These are phyloP conservation scores for Mycena chlorophos DNA, from an alignment of 768 basidiomycete species.

Conservation along the genomic window DNA sequence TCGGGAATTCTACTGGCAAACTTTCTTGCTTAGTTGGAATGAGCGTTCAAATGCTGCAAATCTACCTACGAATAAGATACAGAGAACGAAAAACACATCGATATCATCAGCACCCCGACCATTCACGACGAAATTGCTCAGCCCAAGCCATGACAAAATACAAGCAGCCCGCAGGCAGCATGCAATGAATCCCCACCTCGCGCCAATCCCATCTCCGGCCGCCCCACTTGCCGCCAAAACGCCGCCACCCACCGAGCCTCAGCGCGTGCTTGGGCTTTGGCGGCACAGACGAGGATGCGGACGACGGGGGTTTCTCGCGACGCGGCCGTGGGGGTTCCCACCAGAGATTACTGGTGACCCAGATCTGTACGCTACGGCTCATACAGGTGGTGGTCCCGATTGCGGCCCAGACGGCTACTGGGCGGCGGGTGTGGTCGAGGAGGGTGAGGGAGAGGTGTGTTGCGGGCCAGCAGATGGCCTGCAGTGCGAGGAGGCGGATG, in stretches of 20 bases:
- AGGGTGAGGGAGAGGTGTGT: conserved; percentile 82
- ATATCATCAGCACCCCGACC: conserved; percentile 33
- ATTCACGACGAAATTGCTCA: conserved; percentile 50
- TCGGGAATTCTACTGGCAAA: too few relatives aligned
- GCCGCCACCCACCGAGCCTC: conserved; percentile 36
- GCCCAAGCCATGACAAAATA: conserved; percentile 85
- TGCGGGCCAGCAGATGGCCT: conserved; percentile 95
- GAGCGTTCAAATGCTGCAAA: too few relatives aligned
- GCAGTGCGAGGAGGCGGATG: conserved; percentile 87
- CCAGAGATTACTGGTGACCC: conserved; percentile 91
- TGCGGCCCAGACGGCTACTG: conserved; percentile 86
- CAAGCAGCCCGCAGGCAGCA: conserved; percentile 69
- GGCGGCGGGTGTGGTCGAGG: conserved; percentile 67
- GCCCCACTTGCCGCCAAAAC: conserved; percentile 52
- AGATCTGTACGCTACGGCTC: conserved; percentile 84
- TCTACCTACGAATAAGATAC: too few relatives aligned
- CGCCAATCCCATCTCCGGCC: conserved; percentile 82
- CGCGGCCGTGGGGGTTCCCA: conserved; percentile 37
- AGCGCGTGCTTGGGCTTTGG: not conserved
- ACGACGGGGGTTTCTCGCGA: not conserved
- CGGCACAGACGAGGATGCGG: not conserved
- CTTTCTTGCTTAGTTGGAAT: too few relatives aligned
- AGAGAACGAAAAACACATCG: too few relatives aligned
- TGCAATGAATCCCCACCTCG: conserved; percentile 66
- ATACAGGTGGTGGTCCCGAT: conserved; percentile 88